Base-by-base conservation (phyloP, 768 basidiomycete species). In the Tulasnella sp. region DNA sequence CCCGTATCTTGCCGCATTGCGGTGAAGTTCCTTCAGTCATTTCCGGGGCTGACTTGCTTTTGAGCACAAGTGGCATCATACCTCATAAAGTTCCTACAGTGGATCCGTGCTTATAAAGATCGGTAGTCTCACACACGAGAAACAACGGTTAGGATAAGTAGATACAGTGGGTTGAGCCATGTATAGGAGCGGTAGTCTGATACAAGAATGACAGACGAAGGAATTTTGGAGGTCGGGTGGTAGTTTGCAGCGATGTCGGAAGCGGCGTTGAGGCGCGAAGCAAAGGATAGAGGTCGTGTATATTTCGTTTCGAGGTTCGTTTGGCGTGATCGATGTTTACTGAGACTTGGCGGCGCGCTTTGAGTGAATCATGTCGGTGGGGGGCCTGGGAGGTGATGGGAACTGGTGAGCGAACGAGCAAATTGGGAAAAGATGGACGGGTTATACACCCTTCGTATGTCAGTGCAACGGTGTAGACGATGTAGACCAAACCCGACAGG, bases 391-490 rank as follows among this genome's bases (percentile, higher is more conserved):
- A n/a, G n/a, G n/a, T n/a, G n/a, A n/a, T n/a, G n/a, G n/a, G n/a
- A n/a, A n/a, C n/a, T n/a, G n/a, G n/a, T n/a, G n/a, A n/a, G n/a
- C n/a, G n/a, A n/a, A n/a, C n/a, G 76, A 29, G 12, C 42, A 5
- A 22, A 67, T 36, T 39, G 29, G 70, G n/a, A 39, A 42, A 6
- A 67, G 36, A 42, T 31, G 14, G 31, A 39, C 69, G 19, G 67
- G 12, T 15, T 38, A 85, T 92, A 64, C 81, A 97, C 94, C 95
- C 96, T 85, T 99, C 97, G 81, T 88, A 98, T 37, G 86, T 87
- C 71, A 98, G 86, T 2, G 97, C 97, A 77, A 97, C 86, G 72
- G 88, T 75, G 82, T 99, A 99, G 58, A 92, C 89, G 73, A 94
- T 82, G 83, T 93, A 93, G 31, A 98, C 94, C 82, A 93, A 92